Evolutionary conservation across 2,329 filamentous ascomycete species (phyloP), one percentile per base, ranked within the genome.

Genomic region (Thelonectria rubi): DNA sequence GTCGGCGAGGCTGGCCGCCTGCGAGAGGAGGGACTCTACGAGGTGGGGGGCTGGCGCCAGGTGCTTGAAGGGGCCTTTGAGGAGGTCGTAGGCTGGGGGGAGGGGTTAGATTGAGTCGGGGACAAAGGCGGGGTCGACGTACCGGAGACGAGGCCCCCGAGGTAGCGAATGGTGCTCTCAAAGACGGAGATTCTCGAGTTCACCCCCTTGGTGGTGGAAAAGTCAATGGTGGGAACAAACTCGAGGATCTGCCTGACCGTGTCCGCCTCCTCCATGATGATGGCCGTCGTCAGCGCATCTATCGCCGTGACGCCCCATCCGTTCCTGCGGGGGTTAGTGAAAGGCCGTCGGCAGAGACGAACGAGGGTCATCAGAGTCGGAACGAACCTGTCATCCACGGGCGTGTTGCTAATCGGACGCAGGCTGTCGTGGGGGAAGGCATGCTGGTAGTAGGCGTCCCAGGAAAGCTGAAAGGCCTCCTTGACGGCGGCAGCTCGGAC

Each of bases 161-260:
- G 79, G 71, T 97, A 97, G 26, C 93, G 88, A 72, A 97, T 97
- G 0, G 92, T 97, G 0, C 92, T 96, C 77, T 97, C 93, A 71
- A 97, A 97, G 8, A 97, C 77, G 39, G 90, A 94, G 50, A 97
- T 87, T 10, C 81, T 77, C 1, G 81, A 76, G 2, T 81, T 71
- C 3, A 52, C 55, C 51, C 64, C 58, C 4, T 65, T 60, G 1
- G 89, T 91, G 11, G 81, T 79, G 43, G 84, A 84, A 72, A 92
- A 97, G 75, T 96, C 81, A 70, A 96, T 89, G 0, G 78, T 85
- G 0, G 87, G 84, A 47, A 97, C 85, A 72, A 88, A 89, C 6
- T 89, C 81, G 18, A 97, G 76, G 65, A 96, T 93, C 55, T 88
- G 81, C 43, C 88, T 79, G 14, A 95, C 88, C 21, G 91, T 87